Evolutionary conservation across 371 early-diverging fungal genomes (phyloP).

Genomic region (Mortierella sp.): DNA sequence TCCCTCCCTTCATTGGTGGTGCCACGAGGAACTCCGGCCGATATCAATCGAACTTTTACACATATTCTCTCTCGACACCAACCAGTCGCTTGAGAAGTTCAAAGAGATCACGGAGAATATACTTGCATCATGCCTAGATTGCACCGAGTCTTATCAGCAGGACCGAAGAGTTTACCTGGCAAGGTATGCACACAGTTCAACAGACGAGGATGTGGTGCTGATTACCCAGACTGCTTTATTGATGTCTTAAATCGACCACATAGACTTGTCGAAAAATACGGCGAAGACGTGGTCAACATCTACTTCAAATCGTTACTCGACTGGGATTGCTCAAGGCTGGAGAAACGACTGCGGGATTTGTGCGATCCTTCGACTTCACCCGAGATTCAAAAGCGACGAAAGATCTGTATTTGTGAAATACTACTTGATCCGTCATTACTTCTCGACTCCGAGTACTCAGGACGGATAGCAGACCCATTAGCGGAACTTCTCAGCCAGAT

Average conservation of each 20-base stretch:
- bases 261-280: slow-evolving; percentile 19
- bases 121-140: slow-evolving; percentile 25
- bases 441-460: slow-evolving; percentile 12
- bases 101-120: slow-evolving; percentile 27
- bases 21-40: slow-evolving; percentile 26
- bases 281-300: slow-evolving; percentile 19
- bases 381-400: slow-evolving; percentile 6
- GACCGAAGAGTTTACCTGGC: slow-evolving; percentile 29
- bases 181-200: slow-evolving; percentile 9
- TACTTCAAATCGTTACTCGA: slow-evolving; percentile 26
- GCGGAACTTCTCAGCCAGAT: slow-evolving; percentile 17
- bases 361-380: slow-evolving; percentile 1
- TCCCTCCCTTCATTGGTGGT: slow-evolving; percentile 50
- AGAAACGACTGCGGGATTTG: slow-evolving; percentile 11
- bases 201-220: neutral
- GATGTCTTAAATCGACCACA: no score
- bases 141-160: slow-evolving; percentile 28
- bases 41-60: slow-evolving; percentile 29
- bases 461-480: slow-evolving; percentile 12
- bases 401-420: slow-evolving; percentile 34
- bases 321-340: slow-evolving; percentile 37
- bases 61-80: slow-evolving; percentile 29
- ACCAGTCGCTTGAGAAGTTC: slow-evolving; percentile 13
- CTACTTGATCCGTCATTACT: slow-evolving; percentile 36
- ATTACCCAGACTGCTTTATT: no score